These are phyloP conservation scores for Colletotrichum ledebouriae DNA, from an alignment of 2,329 filamentous ascomycete genomes.

Conservation along the genomic window DNA sequence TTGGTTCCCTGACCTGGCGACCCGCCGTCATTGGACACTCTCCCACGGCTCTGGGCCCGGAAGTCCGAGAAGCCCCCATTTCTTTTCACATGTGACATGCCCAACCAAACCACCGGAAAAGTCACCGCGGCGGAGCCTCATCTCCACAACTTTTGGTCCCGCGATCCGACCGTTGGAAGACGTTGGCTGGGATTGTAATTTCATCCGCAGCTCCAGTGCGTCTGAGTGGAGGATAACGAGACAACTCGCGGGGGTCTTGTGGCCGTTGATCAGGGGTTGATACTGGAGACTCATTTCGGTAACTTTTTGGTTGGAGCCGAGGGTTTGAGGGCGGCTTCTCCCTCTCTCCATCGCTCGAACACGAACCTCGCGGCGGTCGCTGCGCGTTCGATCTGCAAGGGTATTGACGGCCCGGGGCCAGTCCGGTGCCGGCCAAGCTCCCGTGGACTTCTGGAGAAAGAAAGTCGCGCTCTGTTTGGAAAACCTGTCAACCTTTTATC, in stretches of 20 bases:
- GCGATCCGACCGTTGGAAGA: slow-evolving; percentile 17
- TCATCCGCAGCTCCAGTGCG: neutral
- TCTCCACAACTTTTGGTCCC: slow-evolving; percentile 7
- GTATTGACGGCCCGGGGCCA: slow-evolving; percentile 5
- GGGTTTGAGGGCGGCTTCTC: slow-evolving; percentile 5
- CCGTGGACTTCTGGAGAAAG: slow-evolving; percentile 2
- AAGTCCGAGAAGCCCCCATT: neutral
- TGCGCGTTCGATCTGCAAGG: slow-evolving; percentile 22
- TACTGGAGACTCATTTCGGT: slow-evolving; percentile 25
- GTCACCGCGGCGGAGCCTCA: slow-evolving; percentile 1
- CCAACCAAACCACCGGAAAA: slow-evolving; percentile 2
- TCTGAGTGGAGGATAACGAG: slow-evolving; percentile 9
- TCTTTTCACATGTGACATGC: neutral
- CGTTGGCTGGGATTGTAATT: slow-evolving; percentile 9
- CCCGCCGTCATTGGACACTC: slow-evolving; percentile 8
- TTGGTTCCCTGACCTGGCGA: slow-evolving; percentile 5
- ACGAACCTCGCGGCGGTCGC: slow-evolving; percentile 25
- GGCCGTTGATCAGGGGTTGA: slow-evolving; percentile 1
- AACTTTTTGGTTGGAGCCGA: slow-evolving; percentile 8
- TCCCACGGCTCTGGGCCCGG: slow-evolving; percentile 12
- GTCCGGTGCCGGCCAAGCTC: slow-evolving; percentile 11
- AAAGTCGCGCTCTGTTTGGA: neutral
- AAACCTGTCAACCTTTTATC: slow-evolving; percentile 15
- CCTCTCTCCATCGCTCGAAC: slow-evolving; percentile 7
- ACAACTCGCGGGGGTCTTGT: slow-evolving; percentile 13